phyloP scores from a whole-genome alignment of 1,139 yeast genomes.

The Tardiomyces digboiensis region DNA sequence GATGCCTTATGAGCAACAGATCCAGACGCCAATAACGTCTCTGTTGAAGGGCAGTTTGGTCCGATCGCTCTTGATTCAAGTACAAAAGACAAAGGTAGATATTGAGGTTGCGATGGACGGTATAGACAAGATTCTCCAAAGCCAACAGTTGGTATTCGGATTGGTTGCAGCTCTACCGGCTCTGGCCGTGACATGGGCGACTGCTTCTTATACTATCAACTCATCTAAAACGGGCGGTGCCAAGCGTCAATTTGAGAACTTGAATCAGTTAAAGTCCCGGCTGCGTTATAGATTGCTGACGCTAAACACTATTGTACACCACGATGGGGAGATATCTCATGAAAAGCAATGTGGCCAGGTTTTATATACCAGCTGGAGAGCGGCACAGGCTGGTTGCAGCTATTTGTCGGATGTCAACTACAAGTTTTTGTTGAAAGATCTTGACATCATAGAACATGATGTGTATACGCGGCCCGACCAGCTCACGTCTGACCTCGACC shows the following conservation, averaged over 20 bases:
- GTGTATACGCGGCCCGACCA: neutral
- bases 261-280: neutral
- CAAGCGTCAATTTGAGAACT: neutral
- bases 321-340: neutral
- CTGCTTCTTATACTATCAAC: neutral
- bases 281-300: neutral
- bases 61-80: conserved; percentile 72
- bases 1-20: conserved; percentile 69
- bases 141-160: conserved; percentile 91
- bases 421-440: neutral
- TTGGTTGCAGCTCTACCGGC: conserved; percentile 79
- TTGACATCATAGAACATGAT: neutral
- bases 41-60: conserved; percentile 58
- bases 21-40: conserved; percentile 59
- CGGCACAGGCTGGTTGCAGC: neutral
- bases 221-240: neutral
- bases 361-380: neutral
- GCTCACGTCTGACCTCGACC: neutral
- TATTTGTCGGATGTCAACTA: neutral
- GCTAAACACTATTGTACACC: neutral
- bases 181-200: conserved; percentile 15
- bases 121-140: conserved; percentile 77
- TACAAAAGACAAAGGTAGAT: conserved; percentile 93
- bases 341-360: neutral
- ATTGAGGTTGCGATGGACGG: conserved; percentile 87